Evolutionary conservation across 176 grass and related monocot species (phyloP).

Genomic region (Aegilops sharonensis): DNA sequence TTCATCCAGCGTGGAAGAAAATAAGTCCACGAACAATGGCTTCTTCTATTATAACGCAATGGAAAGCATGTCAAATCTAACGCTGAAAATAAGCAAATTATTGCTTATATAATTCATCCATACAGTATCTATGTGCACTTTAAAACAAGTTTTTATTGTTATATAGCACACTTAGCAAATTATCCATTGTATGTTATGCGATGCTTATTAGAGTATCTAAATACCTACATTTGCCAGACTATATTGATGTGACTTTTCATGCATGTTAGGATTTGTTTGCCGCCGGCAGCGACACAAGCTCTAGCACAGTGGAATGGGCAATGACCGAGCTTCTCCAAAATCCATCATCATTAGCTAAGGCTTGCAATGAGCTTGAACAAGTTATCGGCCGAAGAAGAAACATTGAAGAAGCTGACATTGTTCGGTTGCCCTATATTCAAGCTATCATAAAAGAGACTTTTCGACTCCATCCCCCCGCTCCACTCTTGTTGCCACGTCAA

Average conservation of each 20-base stretch:
- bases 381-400: slow-evolving; percentile 18
- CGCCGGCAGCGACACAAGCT: slow-evolving; percentile 47
- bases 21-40: too few species aligned
- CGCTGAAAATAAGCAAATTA: too few species aligned
- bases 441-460: slow-evolving; percentile 50
- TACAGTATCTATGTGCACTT: not conserved
- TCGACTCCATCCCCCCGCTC: slow-evolving; percentile 39
- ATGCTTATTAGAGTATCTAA: not conserved
- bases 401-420: slow-evolving; percentile 38
- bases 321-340: slow-evolving; percentile 46
- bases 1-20: too few species aligned
- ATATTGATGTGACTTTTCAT: not conserved
- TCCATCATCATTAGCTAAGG: slow-evolving; percentile 27
- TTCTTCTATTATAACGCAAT: too few species aligned
- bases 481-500: slow-evolving; percentile 30
- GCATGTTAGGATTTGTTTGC: slow-evolving; percentile 42
- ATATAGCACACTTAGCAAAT: not conserved
- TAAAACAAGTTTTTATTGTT: not conserved
- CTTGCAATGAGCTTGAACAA: slow-evolving; percentile 18
- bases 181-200: not conserved
- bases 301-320: slow-evolving; percentile 43
- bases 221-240: not conserved
- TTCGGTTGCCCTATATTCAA: slow-evolving; percentile 41
- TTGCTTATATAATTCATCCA: not conserved
- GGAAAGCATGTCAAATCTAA: not conserved